Conservation (phyloP, 345 rosid species). For the Citrus hindsii region DNA sequence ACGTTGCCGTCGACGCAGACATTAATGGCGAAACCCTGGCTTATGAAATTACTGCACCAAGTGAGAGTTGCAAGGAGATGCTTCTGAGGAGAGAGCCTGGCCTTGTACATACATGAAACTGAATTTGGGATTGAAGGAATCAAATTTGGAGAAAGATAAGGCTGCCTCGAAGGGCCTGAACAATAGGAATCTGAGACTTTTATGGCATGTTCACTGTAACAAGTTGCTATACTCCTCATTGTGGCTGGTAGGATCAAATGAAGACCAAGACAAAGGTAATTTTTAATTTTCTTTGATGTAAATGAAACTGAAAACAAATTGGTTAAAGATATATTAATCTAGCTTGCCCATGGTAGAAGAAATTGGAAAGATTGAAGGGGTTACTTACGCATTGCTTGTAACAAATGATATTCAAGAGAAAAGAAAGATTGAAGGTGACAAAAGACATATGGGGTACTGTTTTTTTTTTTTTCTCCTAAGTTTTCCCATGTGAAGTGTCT, state of each 20-base stretch:
- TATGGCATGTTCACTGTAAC: conserved; percentile 81
- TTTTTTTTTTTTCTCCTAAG: conserved; percentile 10
- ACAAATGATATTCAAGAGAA: conserved; percentile 1
- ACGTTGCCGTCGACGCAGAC: conserved; percentile 18
- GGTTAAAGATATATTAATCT: not conserved
- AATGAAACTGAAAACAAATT: not conserved
- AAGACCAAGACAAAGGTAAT: not conserved
- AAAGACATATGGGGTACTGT: conserved; percentile 20
- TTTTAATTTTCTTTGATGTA: not conserved
- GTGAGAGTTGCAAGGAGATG: conserved; percentile 47
- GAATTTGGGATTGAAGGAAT: conserved; percentile 50
- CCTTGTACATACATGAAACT: conserved; percentile 56
- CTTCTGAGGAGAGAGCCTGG: conserved; percentile 36
- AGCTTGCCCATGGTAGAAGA: conserved; percentile 34
- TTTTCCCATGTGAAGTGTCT: conserved; percentile 42
- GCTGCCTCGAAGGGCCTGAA: conserved; percentile 62
- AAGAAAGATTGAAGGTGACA: conserved; percentile 41
- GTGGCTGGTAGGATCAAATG: not conserved
- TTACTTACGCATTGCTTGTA: not conserved
- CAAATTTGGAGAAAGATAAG: conserved; percentile 46
- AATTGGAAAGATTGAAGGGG: conserved; percentile 13
- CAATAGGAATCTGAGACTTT: conserved; percentile 81
- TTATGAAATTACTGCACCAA: conserved; percentile 46
- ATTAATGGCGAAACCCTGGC: conserved; percentile 31
- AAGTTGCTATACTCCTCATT: conserved; percentile 73